Conservation (phyloP, 2,329 filamentous ascomycete species). For the Botrytis galanthina region DNA sequence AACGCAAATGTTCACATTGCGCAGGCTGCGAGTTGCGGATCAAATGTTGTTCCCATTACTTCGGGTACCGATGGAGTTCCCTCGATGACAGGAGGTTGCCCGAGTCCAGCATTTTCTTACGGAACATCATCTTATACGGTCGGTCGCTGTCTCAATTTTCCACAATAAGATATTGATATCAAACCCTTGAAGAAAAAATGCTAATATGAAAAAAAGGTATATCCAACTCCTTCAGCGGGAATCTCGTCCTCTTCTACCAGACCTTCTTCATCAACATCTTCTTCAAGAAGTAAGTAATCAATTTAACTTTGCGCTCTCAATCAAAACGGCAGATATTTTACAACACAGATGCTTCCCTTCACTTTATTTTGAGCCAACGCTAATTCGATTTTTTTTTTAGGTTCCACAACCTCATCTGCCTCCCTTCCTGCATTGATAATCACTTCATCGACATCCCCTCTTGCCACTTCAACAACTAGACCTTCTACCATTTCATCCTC, state of each 20-base stretch:
- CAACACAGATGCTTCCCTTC: background rate
- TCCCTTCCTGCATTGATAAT: background rate
- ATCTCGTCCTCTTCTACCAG: background rate
- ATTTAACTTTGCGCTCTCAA: background rate
- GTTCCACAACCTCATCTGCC: background rate
- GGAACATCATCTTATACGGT: background rate
- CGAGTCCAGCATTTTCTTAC: slow-evolving; percentile 7
- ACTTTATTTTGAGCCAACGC: background rate
- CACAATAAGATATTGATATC: background rate
- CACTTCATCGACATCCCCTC: background rate
- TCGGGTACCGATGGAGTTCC: slow-evolving; percentile 27
- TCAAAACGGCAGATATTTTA: background rate
- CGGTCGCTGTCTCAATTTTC: background rate
- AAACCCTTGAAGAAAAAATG: background rate
- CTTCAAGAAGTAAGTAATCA: background rate
- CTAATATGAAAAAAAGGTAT: background rate
- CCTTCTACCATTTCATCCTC: background rate
- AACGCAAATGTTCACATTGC: slow-evolving; percentile 27
- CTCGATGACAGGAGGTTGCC: slow-evolving; percentile 24
- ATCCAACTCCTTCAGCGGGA: background rate
- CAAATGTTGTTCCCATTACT: slow-evolving; percentile 25
- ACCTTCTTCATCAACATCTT: background rate
- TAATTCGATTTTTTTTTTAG: background rate
- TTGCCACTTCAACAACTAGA: background rate
- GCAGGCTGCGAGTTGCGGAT: slow-evolving; percentile 25